Percentiles rank a stretch among this genome's conserved stretches.
Evolutionary conservation across 306 rosid genomes (phyloP).

Genomic region (Rosa rugosa): DNA sequence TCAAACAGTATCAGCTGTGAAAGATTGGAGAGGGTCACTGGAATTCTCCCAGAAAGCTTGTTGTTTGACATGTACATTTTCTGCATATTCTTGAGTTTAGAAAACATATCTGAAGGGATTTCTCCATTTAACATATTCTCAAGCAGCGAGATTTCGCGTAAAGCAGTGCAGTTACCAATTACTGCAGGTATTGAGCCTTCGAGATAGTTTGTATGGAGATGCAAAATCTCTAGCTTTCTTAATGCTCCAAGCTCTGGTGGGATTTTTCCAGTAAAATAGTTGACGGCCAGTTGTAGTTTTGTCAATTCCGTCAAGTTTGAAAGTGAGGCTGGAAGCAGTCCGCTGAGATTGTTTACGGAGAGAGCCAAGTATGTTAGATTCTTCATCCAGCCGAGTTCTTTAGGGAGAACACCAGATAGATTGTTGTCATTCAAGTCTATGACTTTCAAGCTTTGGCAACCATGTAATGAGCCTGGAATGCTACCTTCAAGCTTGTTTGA

Average conservation of each 20-base stretch:
- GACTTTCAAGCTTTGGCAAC: conserved; percentile 26
- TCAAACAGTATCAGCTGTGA: conserved; percentile 33
- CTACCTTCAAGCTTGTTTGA: conserved; percentile 15
- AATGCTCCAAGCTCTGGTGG: conserved; percentile 30
- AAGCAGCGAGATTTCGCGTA: conserved; percentile 11
- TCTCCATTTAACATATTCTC: conserved; percentile 23
- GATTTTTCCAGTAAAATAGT: conserved; percentile 27
- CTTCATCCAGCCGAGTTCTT: conserved; percentile 23
- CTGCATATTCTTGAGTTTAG: conserved; percentile 26
- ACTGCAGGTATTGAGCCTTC: conserved; percentile 25
- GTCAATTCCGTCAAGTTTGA: conserved; percentile 28
- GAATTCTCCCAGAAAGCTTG: conserved; percentile 30
- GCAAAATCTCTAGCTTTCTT: conserved; percentile 20
- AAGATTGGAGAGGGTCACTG: conserved; percentile 30
- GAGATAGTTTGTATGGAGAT: conserved; percentile 13
- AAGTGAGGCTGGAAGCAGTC: conserved; percentile 22
- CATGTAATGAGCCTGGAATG: conserved; percentile 24
- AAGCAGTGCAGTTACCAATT: conserved; percentile 29
- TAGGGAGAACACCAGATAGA: conserved; percentile 26
- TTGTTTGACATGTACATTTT: conserved; percentile 3
- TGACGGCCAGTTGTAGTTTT: conserved; percentile 1
- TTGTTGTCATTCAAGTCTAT: conserved; percentile 18
- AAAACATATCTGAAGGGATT: conserved; percentile 22
- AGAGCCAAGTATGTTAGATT: conserved; percentile 17
- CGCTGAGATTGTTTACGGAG: neutral